Evolutionary conservation across 257 asterid genomes (phyloP).

Genomic region (Forsythia viridissima): DNA sequence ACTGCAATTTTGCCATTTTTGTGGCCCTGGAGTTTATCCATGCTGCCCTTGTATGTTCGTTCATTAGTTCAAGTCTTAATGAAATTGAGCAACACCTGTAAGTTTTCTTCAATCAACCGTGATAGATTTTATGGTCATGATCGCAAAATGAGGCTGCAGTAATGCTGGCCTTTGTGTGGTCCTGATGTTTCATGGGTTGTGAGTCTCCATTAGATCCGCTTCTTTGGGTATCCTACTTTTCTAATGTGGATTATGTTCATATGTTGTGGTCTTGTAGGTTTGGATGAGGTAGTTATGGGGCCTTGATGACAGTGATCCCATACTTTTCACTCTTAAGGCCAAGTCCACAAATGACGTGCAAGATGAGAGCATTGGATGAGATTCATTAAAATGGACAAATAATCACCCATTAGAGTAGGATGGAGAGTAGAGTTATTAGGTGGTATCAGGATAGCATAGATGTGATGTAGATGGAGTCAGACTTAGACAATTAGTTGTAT

Average conservation of each 20-base stretch:
- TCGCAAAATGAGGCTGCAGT: neutral
- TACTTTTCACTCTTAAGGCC: neutral
- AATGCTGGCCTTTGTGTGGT: neutral
- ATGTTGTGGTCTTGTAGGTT: neutral
- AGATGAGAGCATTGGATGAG: neutral
- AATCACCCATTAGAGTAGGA: neutral
- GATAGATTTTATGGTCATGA: neutral
- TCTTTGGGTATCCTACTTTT: neutral
- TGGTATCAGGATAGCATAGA: neutral
- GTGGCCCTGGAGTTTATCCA: neutral
- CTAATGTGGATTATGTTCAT: neutral
- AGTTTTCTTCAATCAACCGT: neutral
- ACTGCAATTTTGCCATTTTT: neutral
- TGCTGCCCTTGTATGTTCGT: neutral
- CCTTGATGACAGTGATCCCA: neutral
- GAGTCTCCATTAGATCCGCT: neutral
- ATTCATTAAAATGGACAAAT: neutral
- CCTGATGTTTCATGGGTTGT: neutral
- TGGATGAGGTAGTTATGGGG: neutral
- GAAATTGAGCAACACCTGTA: neutral
- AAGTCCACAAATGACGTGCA: neutral
- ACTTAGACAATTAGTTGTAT: neutral
- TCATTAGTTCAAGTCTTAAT: neutral
- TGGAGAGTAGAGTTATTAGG: neutral
- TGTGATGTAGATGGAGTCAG: neutral